These are phyloP conservation scores for Taphrina betulina DNA, from an alignment of 1,139 yeast genomes.

Conservation along the genomic window DNA sequence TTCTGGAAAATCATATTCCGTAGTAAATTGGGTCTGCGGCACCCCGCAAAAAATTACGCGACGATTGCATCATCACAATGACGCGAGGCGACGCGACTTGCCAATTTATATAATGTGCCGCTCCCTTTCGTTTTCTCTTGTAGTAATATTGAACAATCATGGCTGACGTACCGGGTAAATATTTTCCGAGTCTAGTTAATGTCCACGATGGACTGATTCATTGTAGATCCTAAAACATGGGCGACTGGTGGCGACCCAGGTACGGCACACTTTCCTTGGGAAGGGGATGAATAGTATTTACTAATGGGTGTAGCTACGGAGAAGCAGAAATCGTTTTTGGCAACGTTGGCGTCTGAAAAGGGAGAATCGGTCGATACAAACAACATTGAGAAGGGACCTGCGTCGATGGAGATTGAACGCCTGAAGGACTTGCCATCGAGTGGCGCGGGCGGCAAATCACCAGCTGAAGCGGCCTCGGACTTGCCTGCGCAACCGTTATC, in stretches of 20 bases:
- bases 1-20: too few species aligned
- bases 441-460: conserved; percentile 2
- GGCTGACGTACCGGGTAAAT: conserved; percentile 12
- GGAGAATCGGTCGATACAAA: conserved; percentile 22
- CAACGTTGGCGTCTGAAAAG: conserved; percentile 26
- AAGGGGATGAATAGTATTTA: too few species aligned
- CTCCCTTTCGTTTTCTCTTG: too few species aligned
- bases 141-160: not conserved
- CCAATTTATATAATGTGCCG: too few species aligned
- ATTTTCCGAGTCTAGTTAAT: not conserved
- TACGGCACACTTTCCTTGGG: too few species aligned
- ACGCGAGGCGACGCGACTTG: too few species aligned
- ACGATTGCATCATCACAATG: too few species aligned
- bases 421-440: conserved; percentile 18
- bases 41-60: too few species aligned
- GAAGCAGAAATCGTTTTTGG: conserved; percentile 26
- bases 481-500: conserved; percentile 1
- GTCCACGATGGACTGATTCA: not conserved
- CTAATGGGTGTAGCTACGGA: too few species aligned
- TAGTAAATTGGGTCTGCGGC: too few species aligned
- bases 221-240: conserved; percentile 31
- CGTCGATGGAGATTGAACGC: conserved; percentile 23
- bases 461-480: conserved; percentile 11
- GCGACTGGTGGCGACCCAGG: conserved; percentile 31
- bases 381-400: conserved; percentile 24